Percentiles rank a stretch among this genome's conserved stretches.
Evolutionary conservation across 2,329 filamentous ascomycete species (phyloP).

Genomic region (Trichophyton mentagrophytes): DNA sequence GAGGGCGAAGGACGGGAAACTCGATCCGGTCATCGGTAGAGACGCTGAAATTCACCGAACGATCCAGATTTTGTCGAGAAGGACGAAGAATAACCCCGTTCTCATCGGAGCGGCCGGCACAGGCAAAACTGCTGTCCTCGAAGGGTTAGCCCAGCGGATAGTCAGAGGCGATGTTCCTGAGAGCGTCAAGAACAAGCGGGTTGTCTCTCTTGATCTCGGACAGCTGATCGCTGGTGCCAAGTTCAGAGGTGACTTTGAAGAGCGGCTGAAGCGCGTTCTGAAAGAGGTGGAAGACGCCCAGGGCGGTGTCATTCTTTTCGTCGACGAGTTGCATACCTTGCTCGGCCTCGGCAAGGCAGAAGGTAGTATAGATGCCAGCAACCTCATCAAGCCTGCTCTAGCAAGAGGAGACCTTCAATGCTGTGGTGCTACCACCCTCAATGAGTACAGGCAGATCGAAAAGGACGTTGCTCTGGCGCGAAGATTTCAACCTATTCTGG

Average conservation of each 20-base stretch:
- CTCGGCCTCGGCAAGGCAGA: slow-evolving; percentile 89
- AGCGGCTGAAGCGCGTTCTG: slow-evolving; percentile 78
- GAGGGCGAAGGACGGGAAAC: slow-evolving; percentile 70
- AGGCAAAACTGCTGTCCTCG: slow-evolving; percentile 85
- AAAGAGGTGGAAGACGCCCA: slow-evolving; percentile 83
- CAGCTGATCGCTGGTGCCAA: slow-evolving; percentile 92
- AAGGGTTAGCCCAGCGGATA: slow-evolving; percentile 81
- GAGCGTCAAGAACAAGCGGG: slow-evolving; percentile 86
- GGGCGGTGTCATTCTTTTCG: slow-evolving; percentile 83
- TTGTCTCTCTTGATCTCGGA: slow-evolving; percentile 77
- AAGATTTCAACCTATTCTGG: slow-evolving; percentile 84
- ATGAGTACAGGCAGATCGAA: slow-evolving; percentile 85
- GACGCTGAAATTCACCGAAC: slow-evolving; percentile 86
- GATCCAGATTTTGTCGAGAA: slow-evolving; percentile 80
- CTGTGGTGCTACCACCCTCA: slow-evolving; percentile 85
- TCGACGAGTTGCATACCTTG: slow-evolving; percentile 86
- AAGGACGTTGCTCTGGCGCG: slow-evolving; percentile 89
- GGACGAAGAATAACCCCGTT: slow-evolving; percentile 93
- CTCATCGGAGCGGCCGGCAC: slow-evolving; percentile 85
- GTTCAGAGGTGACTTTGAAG: slow-evolving; percentile 91
- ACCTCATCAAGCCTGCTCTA: slow-evolving; percentile 85
- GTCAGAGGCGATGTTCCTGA: slow-evolving; percentile 88
- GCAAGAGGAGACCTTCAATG: slow-evolving; percentile 87
- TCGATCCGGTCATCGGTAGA: slow-evolving; percentile 91
- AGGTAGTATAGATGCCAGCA: slow-evolving; percentile 91